phyloP scores from a whole-genome alignment of 352 stramenopile genomes.

The Globisporangium orthogonon region DNA sequence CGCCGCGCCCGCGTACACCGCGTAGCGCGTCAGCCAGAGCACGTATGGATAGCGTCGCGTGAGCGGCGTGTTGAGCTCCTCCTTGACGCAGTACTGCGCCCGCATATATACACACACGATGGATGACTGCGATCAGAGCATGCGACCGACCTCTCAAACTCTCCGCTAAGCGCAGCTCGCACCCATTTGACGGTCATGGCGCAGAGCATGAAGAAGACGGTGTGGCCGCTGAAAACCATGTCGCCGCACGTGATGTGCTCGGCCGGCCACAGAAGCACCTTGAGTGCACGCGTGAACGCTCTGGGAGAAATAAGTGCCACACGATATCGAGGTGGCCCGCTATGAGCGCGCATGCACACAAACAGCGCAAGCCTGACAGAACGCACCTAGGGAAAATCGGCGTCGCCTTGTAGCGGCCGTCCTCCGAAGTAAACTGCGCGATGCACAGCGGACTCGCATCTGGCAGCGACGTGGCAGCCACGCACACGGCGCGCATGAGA shows the following conservation, averaged over 20 bases:
- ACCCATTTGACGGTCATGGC: constrained; percentile 78
- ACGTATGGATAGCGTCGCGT: constrained; percentile 66
- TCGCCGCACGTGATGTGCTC: constrained; percentile 87
- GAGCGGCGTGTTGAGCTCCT: constrained; percentile 83
- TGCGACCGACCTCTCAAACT: too few species aligned
- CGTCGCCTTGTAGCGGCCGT: constrained; percentile 70
- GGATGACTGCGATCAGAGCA: background rate
- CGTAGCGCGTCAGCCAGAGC: constrained; percentile 79
- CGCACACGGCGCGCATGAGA: constrained; percentile 78
- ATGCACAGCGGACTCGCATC: constrained; percentile 86
- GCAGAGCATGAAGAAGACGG: constrained; percentile 82
- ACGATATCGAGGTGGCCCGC: background rate
- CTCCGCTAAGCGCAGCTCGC: background rate
- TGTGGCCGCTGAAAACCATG: constrained; percentile 87
- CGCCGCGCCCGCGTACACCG: constrained; percentile 54
- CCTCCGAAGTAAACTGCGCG: constrained; percentile 66
- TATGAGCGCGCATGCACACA: too few species aligned
- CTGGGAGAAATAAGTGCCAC: constrained; percentile 19
- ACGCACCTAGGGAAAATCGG: constrained; percentile 85
- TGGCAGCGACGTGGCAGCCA: constrained; percentile 80
- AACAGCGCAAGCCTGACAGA: background rate
- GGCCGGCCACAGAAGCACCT: constrained; percentile 76
- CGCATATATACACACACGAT: background rate
- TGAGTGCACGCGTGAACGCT: constrained; percentile 71
- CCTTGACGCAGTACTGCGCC: constrained; percentile 38